Evolutionary conservation across 192 early-diverging fungal species (phyloP), one percentile per base, ranked within the genome.

Genomic region (Obelidium mucronatum): DNA sequence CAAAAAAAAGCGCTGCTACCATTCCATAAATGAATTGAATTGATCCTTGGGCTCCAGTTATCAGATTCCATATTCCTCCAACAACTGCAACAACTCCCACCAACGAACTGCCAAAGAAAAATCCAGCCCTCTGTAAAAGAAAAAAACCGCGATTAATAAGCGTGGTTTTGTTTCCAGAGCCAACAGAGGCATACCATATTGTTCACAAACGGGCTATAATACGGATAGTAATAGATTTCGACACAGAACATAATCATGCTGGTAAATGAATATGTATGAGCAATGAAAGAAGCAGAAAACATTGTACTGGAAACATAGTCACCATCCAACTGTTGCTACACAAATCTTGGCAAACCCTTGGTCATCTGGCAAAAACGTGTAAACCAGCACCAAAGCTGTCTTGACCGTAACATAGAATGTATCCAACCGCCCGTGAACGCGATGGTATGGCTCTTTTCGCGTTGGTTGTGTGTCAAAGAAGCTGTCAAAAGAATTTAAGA

Each of bases 381-480:
- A 48, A 48, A 39, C 53, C 8, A 73, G 37, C 5, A 56, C 30
- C 3, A 56, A 19, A 2, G 24, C 2, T 17, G 30, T 40, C 55
- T 60, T 54, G 22, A 58, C 22, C 22, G 24, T 19, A 31, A 59
- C 52, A 40, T 56, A 73, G 19, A 73, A 35, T 15, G 60, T 73
- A 39, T 73, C 70, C 4, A 53, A 19, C n/a, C 70, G 51, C 8
- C 70, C 70, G 36, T 73, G 70, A n/a, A 56, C 48, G 17, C 55
- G 26, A 39, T 73, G n/a, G 1, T 52, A 59, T 6, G 40, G 33
- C 22, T 30, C 56, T 39, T 73, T 73, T 8, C 60, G 2, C 4
- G 70, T 73, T 1, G 70, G 70, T 3, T 73, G 58, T 8, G 70
- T 73, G 31, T 54, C 37, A 26, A 73, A 73, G 37, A 73, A 65